These are phyloP conservation scores for Paraconiothyrium brasiliense DNA, from an alignment of 2,329 filamentous ascomycete genomes.

Conservation along the genomic window DNA sequence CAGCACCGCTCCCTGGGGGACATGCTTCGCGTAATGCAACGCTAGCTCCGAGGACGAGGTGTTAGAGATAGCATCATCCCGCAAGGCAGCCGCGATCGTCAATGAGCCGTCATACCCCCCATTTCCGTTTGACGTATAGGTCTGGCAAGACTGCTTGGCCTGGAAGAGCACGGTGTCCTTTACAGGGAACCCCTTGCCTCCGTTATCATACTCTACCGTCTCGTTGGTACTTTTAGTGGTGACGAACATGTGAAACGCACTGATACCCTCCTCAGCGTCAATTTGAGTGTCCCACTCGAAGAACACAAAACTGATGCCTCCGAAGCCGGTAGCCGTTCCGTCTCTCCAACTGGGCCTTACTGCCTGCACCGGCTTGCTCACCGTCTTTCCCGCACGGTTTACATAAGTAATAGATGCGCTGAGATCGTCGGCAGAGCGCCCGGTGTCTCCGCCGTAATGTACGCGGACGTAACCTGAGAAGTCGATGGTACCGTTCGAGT, in stretches of 20 bases:
- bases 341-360: not conserved
- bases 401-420: conserved; percentile 3
- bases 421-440: conserved; percentile 13
- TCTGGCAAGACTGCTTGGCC: conserved; percentile 10
- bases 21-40: conserved; percentile 13
- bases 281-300: conserved; percentile 14
- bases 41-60: not conserved
- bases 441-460: conserved; percentile 21
- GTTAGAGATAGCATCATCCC: not conserved
- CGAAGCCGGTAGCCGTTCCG: conserved; percentile 7
- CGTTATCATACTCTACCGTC: conserved; percentile 8
- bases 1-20: conserved; percentile 8
- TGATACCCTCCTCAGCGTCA: not conserved
- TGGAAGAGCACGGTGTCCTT: conserved; percentile 15
- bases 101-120: conserved; percentile 7
- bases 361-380: not conserved
- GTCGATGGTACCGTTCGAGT: conserved; percentile 23
- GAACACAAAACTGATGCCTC: conserved; percentile 5
- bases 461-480: conserved; percentile 30
- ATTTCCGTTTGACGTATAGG: not conserved
- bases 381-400: conserved; percentile 6
- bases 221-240: conserved; percentile 5
- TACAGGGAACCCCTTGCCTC: conserved; percentile 10
- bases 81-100: conserved; percentile 11
- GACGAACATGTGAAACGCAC: conserved; percentile 10